These are phyloP conservation scores for Podaxis sp. DNA, from an alignment of 768 basidiomycete genomes.

Conservation along the genomic window DNA sequence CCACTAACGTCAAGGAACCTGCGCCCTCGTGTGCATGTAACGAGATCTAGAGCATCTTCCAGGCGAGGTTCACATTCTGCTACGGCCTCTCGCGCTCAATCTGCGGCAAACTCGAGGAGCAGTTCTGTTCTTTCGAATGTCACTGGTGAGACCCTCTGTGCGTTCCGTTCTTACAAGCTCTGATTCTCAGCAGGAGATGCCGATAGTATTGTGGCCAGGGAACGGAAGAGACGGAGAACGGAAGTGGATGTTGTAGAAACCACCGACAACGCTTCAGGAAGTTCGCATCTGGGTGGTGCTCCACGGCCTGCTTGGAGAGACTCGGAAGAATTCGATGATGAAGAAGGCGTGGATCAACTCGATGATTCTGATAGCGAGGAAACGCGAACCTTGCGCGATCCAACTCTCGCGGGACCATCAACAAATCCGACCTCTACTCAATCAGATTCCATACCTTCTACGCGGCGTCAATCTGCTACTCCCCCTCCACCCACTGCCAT, in stretches of 20 bases:
- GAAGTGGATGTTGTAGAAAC: background rate
- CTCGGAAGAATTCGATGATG: constrained; percentile 3
- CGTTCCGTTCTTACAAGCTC: background rate
- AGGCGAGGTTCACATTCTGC: constrained; percentile 18
- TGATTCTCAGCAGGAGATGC: background rate
- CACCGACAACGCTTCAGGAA: background rate
- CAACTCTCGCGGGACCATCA: background rate
- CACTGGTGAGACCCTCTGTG: background rate
- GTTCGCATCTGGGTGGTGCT: background rate
- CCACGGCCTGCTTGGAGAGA: constrained; percentile 5
- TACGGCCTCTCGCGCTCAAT: constrained; percentile 14
- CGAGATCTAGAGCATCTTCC: constrained; percentile 22
- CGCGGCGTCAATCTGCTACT: background rate
- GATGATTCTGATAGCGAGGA: constrained; percentile 3
- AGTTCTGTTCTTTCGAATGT: constrained; percentile 10
- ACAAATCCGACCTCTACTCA: background rate
- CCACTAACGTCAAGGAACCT: constrained; percentile 25
- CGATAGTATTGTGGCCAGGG: constrained; percentile 13
- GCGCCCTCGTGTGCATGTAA: constrained; percentile 11
- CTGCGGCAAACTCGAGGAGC: constrained; percentile 13
- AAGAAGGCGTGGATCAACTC: constrained; percentile 11
- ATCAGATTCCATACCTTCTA: background rate
- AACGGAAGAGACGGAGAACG: constrained; percentile 21
- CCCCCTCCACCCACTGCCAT: background rate
- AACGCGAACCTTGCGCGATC: background rate